These are phyloP conservation scores for Vairimorpha ceranae DNA, from an alignment of 371 early-diverging fungal species.

Conservation along the genomic window DNA sequence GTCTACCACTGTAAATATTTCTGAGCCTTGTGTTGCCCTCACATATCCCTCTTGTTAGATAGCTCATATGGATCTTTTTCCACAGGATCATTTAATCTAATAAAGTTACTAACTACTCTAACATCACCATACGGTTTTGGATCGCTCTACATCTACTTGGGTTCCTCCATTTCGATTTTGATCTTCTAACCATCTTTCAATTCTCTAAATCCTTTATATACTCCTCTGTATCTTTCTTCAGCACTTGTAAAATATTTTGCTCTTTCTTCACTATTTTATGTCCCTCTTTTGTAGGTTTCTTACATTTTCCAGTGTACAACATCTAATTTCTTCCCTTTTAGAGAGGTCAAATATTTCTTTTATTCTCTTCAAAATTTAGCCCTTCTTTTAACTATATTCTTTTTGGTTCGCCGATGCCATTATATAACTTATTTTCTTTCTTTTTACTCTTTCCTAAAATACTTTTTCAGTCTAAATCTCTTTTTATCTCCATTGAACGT, in stretches of 20 bases:
- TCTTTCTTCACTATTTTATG: background rate
- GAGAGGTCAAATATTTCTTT: background rate
- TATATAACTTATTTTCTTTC: background rate
- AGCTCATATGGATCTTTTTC: slow-evolving; percentile 12
- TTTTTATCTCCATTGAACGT: background rate
- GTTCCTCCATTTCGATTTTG: background rate
- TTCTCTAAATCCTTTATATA: slow-evolving; percentile 11
- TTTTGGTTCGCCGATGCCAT: background rate
- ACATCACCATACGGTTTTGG: slow-evolving; percentile 53
- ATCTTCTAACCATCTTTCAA: slow-evolving; percentile 6
- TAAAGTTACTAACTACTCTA: slow-evolving; percentile 34
- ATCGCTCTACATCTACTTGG: slow-evolving; percentile 27
- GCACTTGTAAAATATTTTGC: background rate
- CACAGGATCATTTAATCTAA: slow-evolving; percentile 21
- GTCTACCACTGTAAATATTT: slow-evolving; percentile 21
- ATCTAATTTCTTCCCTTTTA: background rate
- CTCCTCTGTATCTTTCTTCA: background rate
- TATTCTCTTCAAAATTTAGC: background rate
- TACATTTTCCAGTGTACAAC: slow-evolving; percentile 15
- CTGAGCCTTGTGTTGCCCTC: slow-evolving; percentile 14
- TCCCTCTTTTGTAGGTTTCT: background rate
- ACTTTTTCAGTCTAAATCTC: background rate
- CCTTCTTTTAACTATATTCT: background rate
- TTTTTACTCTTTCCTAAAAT: background rate
- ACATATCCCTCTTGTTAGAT: slow-evolving; percentile 29